Evolutionary conservation across 73 alveolate genomes (phyloP).

Genomic region (Loxodes magnus): DNA sequence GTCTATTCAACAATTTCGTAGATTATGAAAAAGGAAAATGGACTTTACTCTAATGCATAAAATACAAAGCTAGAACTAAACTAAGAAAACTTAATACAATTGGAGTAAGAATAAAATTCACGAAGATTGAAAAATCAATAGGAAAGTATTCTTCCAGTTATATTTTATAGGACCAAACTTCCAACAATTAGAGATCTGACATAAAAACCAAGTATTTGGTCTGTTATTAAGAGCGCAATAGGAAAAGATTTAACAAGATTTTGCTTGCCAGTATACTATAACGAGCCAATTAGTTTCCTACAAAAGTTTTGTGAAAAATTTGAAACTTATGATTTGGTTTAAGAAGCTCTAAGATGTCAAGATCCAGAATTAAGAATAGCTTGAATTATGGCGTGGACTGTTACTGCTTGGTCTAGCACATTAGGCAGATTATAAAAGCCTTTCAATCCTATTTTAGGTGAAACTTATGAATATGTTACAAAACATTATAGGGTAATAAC

Average conservation of each 20-base stretch:
- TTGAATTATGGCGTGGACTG: constrained; percentile 57
- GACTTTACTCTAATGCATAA: too few species aligned
- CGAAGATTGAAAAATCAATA: constrained; percentile 10
- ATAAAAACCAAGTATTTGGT: constrained; percentile 24
- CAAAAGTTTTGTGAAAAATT: constrained; percentile 78
- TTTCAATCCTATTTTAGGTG: constrained; percentile 91
- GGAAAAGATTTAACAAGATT: constrained; percentile 41
- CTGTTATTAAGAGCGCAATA: constrained; percentile 30
- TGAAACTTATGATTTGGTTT: constrained; percentile 52
- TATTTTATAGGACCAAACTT: constrained; percentile 5
- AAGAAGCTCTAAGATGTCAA: constrained; percentile 48
- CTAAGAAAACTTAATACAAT: constrained; percentile 5
- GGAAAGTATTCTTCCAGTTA: constrained; percentile 3
- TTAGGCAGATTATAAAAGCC: constrained; percentile 79
- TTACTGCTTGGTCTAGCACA: constrained; percentile 53
- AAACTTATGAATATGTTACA: constrained; percentile 71
- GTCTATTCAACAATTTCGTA: too few species aligned
- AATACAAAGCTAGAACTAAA: too few species aligned
- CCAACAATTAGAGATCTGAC: constrained; percentile 37
- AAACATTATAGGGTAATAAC: constrained; percentile 49
- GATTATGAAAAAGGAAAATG: too few species aligned
- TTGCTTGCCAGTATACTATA: constrained; percentile 64
- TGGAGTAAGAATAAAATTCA: constrained; percentile 8
- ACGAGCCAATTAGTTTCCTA: constrained; percentile 92
- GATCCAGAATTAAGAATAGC: constrained; percentile 64